Percentiles rank a stretch among this genome's conserved stretches.
These are phyloP conservation scores for Crucibulum laeve DNA, from an alignment of 768 basidiomycete genomes.

Conservation along the genomic window DNA sequence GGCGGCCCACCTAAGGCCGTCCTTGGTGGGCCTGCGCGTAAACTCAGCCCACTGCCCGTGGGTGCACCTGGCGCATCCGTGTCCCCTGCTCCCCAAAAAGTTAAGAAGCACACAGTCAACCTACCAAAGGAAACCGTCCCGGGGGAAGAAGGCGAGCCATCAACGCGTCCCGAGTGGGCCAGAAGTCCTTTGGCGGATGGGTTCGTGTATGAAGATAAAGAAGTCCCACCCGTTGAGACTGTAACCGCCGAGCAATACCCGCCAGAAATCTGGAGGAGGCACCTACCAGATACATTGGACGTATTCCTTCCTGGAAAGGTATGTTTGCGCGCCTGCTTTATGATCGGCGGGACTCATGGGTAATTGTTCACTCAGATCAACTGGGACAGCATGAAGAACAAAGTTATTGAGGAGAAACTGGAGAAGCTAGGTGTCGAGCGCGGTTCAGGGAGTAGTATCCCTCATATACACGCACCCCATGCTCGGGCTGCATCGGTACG, in stretches of 20 bases:
- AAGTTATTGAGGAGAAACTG: slow-evolving; percentile 76
- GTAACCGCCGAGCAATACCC: slow-evolving; percentile 56
- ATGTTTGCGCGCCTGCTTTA: slow-evolving; percentile 11
- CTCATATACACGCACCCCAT: slow-evolving; percentile 70
- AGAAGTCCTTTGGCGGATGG: slow-evolving; percentile 45
- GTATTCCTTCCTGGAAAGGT: slow-evolving; percentile 85
- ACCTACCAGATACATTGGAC: slow-evolving; percentile 66
- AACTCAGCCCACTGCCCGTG: slow-evolving; percentile 62
- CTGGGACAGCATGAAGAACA: slow-evolving; percentile 71
- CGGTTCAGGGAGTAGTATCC: slow-evolving; percentile 47
- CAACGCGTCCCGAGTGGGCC: slow-evolving; percentile 54
- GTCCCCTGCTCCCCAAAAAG: slow-evolving; percentile 35
- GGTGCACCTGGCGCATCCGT: slow-evolving; percentile 24
- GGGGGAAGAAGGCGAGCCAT: slow-evolving; percentile 32
- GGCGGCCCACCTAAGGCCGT: slow-evolving; percentile 89
- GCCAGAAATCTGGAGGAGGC: slow-evolving; percentile 53
- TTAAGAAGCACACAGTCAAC: slow-evolving; percentile 62
- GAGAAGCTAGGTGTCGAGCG: slow-evolving; percentile 77
- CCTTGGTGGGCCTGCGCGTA: slow-evolving; percentile 75
- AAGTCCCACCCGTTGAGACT: slow-evolving; percentile 24
- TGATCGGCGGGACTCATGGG: slow-evolving; percentile 6
- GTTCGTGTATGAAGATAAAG: slow-evolving; percentile 15
- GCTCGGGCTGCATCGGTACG: slow-evolving; percentile 81
- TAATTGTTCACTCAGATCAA: slow-evolving; percentile 41
- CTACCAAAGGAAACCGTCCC: slow-evolving; percentile 65